Conservation (phyloP, 1,284 basidiomycete genomes). For the Malassezia slooffiae region DNA sequence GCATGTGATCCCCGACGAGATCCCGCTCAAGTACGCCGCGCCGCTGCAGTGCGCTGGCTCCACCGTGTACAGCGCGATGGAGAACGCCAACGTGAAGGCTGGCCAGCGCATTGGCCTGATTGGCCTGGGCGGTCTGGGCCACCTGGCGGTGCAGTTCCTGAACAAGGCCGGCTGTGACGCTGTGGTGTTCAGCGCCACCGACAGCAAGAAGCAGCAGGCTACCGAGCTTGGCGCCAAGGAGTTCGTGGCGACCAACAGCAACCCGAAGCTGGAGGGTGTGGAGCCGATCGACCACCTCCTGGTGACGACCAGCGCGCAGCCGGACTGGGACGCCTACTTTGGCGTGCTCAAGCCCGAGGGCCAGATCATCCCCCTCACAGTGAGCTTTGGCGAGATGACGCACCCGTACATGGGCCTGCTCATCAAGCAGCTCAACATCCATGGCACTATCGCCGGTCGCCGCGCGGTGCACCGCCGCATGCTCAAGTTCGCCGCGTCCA, state of each 20-base stretch:
- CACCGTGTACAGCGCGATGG: conserved; percentile 47
- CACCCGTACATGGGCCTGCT: conserved; percentile 35
- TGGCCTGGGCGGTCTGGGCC: conserved; percentile 49
- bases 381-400: conserved; percentile 18
- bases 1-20: conserved; percentile 33
- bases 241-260: conserved; percentile 40
- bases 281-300: conserved; percentile 31
- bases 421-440: conserved; percentile 28
- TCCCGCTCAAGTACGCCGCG: conserved; percentile 39
- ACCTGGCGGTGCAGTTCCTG: conserved; percentile 46
- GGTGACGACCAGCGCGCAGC: conserved; percentile 33
- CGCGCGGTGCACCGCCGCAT: conserved; percentile 32
- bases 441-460: conserved; percentile 31
- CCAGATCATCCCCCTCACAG: conserved; percentile 33
- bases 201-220: conserved; percentile 45
- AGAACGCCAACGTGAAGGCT: conserved; percentile 39
- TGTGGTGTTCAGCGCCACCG: conserved; percentile 43
- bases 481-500: conserved; percentile 31
- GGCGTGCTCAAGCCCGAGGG: conserved; percentile 26
- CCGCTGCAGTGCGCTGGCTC: conserved; percentile 49
- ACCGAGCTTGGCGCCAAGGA: conserved; percentile 47
- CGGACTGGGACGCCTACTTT: conserved; percentile 35
- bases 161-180: conserved; percentile 46
- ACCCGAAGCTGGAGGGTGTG: conserved; percentile 32
- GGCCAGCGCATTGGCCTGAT: conserved; percentile 48